These are phyloP conservation scores for Suillus cothurnatus DNA, from an alignment of 768 basidiomycete species.

Conservation along the genomic window DNA sequence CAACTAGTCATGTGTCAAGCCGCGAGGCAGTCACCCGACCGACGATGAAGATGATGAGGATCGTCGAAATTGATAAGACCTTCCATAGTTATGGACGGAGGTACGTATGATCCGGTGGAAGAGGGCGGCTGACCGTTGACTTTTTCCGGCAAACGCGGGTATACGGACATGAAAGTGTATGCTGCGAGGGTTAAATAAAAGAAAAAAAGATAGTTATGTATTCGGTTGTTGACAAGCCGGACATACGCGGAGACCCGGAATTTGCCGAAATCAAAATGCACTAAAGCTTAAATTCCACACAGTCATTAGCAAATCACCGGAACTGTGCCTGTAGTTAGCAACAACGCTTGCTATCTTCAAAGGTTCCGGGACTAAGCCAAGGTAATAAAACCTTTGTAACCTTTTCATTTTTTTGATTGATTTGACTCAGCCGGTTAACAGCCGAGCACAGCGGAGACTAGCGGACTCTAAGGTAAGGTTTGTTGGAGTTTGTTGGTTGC, in stretches of 20 bases:
- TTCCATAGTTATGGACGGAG: constrained; percentile 10
- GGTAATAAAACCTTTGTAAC: not conserved
- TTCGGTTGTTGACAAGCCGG: constrained; percentile 29
- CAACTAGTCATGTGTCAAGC: constrained; percentile 30
- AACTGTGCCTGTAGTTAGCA: constrained; percentile 18
- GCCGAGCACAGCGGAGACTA: constrained; percentile 4
- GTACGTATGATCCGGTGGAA: constrained; percentile 33
- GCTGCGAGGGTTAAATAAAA: no score
- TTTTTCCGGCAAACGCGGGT: constrained; percentile 31
- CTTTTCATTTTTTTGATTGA: not conserved
- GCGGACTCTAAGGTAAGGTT: constrained; percentile 29
- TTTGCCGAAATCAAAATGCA: constrained; percentile 30
- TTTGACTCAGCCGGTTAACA: constrained; percentile 1
- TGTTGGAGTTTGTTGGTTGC: constrained; percentile 17
- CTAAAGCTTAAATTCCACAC: constrained; percentile 36
- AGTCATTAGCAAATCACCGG: constrained; percentile 27
- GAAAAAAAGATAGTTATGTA: no score
- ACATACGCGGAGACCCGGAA: constrained; percentile 32
- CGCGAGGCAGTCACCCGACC: constrained; percentile 21
- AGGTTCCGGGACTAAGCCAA: constrained; percentile 2
- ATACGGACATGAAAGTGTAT: constrained; percentile 38
- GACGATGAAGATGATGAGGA: constrained; percentile 14
- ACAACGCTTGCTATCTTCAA: not conserved
- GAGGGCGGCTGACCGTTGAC: constrained; percentile 24
- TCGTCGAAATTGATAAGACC: constrained; percentile 12